Base-by-base conservation (phyloP, 179 eudicot species). In the Vitellaria paradoxa region DNA sequence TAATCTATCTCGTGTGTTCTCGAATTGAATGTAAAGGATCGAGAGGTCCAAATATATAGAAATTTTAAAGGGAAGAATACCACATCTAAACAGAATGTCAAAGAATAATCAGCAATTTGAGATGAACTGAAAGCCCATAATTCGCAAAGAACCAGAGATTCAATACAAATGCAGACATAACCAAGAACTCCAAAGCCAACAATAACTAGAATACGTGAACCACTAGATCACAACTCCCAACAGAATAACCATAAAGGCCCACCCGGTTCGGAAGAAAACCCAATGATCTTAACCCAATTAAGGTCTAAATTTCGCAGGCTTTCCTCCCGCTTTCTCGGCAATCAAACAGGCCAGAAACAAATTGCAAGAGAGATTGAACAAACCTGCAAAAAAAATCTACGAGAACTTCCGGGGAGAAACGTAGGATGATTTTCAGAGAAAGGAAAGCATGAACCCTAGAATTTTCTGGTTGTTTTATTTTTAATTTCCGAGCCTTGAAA, bases 401-500 rank as follows among this genome's bases (percentile, higher is more conserved):
- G 14, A 45, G 70, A 20, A 17, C 9, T 40, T 68, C 9, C 13
- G 2, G 14, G 72, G 70, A 68, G 55, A 45, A 24, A 26, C 5
- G n/a, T 68, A 68, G 72, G 72, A 53, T 68, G 37, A 30, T 30
- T 30, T 30, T 75, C 60, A 9, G 56, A 53, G 24, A 52, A 15
- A 6, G 17, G 73, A 20, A 49, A 69, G 2, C 59, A 7, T n/a
- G 42, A 63, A 40, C 77, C 77, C 60, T 26, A 75, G 70, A 64
- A 60, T 18, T 40, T 73, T 73, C 67, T 37, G 55, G 55, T 50
- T 62, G 2, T 65, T 65, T 18, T 17, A 18, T 59, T 59, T 20
- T 59, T 20, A 59, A 9, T 24, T 26, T 7, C 1, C 42, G 46
- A 13, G 20, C 21, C 46, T n/a, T 3, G 10, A 12, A 10, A 10